Percentiles rank a stretch among this genome's conserved stretches.
Conservation (phyloP, 768 basidiomycete genomes). For the Lactifluus piperatus region DNA sequence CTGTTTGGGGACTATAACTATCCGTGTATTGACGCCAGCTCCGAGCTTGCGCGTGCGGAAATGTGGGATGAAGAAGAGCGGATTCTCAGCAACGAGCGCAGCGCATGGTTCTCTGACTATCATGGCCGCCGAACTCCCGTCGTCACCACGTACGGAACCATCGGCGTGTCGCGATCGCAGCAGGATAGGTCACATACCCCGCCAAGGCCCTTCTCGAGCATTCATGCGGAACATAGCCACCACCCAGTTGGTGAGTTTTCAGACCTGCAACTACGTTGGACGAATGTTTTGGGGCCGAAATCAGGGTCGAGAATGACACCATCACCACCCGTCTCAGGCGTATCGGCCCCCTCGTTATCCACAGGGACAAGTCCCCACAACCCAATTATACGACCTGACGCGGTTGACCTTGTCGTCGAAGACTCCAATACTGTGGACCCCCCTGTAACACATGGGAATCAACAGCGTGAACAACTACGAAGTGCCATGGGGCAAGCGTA, state of each 20-base stretch:
- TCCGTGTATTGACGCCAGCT: conserved; percentile 81
- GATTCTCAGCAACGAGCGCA: conserved; percentile 64
- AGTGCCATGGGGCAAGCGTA: conserved; percentile 42
- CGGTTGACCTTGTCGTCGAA: conserved; percentile 84
- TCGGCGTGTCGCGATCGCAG: conserved; percentile 23
- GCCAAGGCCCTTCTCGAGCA: conserved; percentile 23
- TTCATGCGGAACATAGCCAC: conserved; percentile 42
- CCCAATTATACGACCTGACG: conserved; percentile 41
- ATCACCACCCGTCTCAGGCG: conserved; percentile 7
- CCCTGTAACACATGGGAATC: conserved; percentile 43
- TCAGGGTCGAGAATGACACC: conserved; percentile 20
- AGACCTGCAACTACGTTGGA: conserved; percentile 43
- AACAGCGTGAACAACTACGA: conserved; percentile 44
- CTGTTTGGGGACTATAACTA: conserved; percentile 90
- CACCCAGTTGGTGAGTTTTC: conserved; percentile 27
- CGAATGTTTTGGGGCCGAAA: conserved; percentile 22
- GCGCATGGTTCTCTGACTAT: conserved; percentile 62
- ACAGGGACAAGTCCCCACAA: neutral
- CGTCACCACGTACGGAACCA: conserved; percentile 50
- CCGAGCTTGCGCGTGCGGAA: conserved; percentile 51
- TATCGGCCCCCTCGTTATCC: neutral
- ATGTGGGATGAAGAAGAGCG: conserved; percentile 86
- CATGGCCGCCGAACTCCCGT: conserved; percentile 29
- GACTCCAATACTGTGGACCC: conserved; percentile 47
- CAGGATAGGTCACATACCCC: neutral